Conservation (phyloP, 345 rosid genomes). For the sweet orange (Citrus sinensis) region DNA sequence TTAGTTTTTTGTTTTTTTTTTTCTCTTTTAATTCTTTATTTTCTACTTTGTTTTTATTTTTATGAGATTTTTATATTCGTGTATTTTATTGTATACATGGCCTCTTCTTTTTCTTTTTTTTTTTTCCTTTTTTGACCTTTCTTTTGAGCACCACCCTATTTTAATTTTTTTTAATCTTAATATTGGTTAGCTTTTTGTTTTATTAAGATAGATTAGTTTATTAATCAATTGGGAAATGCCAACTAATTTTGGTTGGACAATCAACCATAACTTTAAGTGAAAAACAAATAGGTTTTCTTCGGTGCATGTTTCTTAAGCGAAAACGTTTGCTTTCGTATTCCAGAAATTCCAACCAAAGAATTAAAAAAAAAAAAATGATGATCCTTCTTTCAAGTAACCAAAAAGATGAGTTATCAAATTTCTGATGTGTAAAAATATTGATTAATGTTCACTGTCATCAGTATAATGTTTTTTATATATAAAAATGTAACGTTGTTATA, state of each 20-base stretch:
- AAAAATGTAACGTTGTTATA: too few species aligned
- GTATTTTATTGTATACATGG: constrained; percentile 37
- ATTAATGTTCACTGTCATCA: too few species aligned
- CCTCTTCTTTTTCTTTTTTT: not conserved
- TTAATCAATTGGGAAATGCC: not conserved
- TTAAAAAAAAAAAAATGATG: too few species aligned
- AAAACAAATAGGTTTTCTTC: not conserved
- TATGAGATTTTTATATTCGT: constrained; percentile 21
- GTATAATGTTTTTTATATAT: too few species aligned
- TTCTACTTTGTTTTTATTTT: constrained; percentile 1
- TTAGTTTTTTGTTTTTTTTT: constrained; percentile 12
- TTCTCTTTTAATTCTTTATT: not conserved
- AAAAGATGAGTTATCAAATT: too few species aligned
- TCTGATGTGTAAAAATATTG: too few species aligned
- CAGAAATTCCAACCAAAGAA: too few species aligned
- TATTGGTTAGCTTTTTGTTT: not conserved
- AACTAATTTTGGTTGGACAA: not conserved
- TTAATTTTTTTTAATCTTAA: not conserved
- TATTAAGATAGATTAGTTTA: not conserved
- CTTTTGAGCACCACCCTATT: constrained; percentile 2
- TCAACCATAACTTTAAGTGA: not conserved
- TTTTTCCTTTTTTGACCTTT: not conserved
- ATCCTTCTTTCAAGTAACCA: too few species aligned
- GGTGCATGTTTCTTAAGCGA: too few species aligned
- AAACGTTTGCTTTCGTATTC: too few species aligned